These are phyloP conservation scores for Tilletia walkeri DNA, from an alignment of 1,284 basidiomycete species.

Conservation along the genomic window DNA sequence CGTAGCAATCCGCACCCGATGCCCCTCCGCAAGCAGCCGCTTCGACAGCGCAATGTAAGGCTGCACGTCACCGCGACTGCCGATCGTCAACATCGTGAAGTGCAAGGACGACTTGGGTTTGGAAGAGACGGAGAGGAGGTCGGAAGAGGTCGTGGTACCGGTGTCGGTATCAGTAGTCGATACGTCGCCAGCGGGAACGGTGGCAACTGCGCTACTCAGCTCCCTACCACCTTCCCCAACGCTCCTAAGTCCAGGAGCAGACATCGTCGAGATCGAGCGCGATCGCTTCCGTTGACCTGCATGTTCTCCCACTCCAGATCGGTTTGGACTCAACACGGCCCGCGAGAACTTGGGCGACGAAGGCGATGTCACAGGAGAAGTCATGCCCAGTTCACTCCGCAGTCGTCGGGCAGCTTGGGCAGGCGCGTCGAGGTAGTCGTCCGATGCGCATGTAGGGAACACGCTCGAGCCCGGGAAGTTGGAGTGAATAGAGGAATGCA, in stretches of 20 bases:
- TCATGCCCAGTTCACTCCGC: neutral
- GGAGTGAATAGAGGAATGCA: slow-evolving; percentile 28
- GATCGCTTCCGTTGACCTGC: neutral
- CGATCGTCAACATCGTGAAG: slow-evolving; percentile 86
- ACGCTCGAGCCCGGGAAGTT: slow-evolving; percentile 20
- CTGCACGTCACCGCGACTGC: slow-evolving; percentile 76
- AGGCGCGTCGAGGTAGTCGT: slow-evolving; percentile 7
- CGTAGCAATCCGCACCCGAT: slow-evolving; percentile 79
- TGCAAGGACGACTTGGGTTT: slow-evolving; percentile 32
- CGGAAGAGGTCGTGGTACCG: slow-evolving; percentile 22
- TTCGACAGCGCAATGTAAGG: slow-evolving; percentile 89
- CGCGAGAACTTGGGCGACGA: neutral
- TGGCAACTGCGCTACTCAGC: no score
- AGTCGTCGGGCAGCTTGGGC: slow-evolving; percentile 8
- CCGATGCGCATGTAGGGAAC: neutral
- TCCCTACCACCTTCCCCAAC: neutral
- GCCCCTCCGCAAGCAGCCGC: slow-evolving; percentile 84
- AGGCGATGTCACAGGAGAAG: slow-evolving; percentile 8
- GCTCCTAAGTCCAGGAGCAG: neutral
- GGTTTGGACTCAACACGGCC: neutral
- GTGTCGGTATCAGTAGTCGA: slow-evolving; percentile 3
- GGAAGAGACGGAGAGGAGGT: slow-evolving; percentile 27
- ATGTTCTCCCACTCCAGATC: no score
- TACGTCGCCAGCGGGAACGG: neutral
- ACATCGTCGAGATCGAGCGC: slow-evolving; percentile 8